phyloP scores from a whole-genome alignment of 352 stramenopile genomes.

The Phytophthora kernoviae region DNA sequence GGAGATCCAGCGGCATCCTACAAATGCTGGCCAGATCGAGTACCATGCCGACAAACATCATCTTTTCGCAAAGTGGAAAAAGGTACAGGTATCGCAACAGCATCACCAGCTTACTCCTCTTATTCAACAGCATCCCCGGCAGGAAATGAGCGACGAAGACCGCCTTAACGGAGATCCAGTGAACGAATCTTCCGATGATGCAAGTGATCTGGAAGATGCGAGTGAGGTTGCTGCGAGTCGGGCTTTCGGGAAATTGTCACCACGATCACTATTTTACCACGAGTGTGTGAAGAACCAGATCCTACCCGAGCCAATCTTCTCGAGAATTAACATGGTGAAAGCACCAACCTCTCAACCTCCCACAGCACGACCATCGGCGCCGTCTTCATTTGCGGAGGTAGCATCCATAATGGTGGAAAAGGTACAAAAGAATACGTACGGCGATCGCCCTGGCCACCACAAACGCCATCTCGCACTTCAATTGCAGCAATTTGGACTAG shows the following conservation, averaged over 20 bases:
- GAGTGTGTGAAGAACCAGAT: constrained; percentile 66
- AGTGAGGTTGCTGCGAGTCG: constrained; percentile 19
- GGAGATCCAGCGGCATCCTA: constrained; percentile 62
- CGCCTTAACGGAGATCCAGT: not conserved
- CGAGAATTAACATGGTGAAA: constrained; percentile 57
- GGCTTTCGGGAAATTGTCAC: constrained; percentile 48
- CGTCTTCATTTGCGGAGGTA: constrained; percentile 39
- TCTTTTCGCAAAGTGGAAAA: constrained; percentile 80
- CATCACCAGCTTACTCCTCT: constrained; percentile 40
- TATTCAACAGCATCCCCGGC: not conserved
- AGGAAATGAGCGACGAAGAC: not conserved
- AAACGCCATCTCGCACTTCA: constrained; percentile 62
- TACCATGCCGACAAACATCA: constrained; percentile 75
- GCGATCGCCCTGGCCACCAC: constrained; percentile 31
- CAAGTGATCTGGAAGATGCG: constrained; percentile 11
- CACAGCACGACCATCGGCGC: constrained; percentile 9
- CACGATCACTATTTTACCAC: constrained; percentile 70
- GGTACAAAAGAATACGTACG: constrained; percentile 26
- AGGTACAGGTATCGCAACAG: constrained; percentile 57
- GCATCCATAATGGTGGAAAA: constrained; percentile 45
- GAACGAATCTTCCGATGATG: not conserved
- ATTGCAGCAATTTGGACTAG: constrained; percentile 76
- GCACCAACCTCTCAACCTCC: constrained; percentile 13
- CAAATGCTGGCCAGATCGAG: constrained; percentile 60
- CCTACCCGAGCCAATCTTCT: constrained; percentile 72